A percentile compares a stretch with the other conserved stretches of the same genome.
Conservation (phyloP, 257 asterid species). For the Handroanthus guayacan region DNA sequence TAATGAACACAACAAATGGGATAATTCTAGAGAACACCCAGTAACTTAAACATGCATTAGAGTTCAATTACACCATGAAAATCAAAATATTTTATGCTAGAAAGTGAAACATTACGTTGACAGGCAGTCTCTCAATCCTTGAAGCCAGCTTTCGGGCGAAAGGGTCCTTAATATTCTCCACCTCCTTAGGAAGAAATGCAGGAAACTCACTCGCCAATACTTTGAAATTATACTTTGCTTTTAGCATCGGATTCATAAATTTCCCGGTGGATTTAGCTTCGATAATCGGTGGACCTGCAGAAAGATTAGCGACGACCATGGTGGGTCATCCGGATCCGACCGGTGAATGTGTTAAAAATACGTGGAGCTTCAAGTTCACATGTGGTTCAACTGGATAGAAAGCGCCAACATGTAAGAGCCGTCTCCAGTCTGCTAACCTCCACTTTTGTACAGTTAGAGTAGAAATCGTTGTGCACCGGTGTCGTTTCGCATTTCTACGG, state of each 20-base stretch:
- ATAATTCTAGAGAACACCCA: neutral
- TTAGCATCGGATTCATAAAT: slow-evolving; percentile 21
- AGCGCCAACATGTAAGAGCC: slow-evolving; percentile 9
- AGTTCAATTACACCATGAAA: slow-evolving; percentile 14
- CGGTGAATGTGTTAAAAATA: slow-evolving; percentile 5
- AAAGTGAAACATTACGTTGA: slow-evolving; percentile 47
- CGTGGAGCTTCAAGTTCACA: neutral
- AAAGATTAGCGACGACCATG: slow-evolving; percentile 43
- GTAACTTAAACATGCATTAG: slow-evolving; percentile 21
- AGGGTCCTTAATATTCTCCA: slow-evolving; percentile 63
- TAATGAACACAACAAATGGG: neutral
- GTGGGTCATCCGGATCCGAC: slow-evolving; percentile 34
- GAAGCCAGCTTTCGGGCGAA: slow-evolving; percentile 77
- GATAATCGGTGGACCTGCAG: slow-evolving; percentile 37
- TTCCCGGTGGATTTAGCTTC: slow-evolving; percentile 35
- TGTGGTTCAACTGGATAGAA: neutral
- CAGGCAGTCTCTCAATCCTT: slow-evolving; percentile 71
- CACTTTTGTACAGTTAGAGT: too few species aligned
- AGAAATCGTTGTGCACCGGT: too few species aligned
- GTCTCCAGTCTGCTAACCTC: neutral
- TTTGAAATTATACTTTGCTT: slow-evolving; percentile 33
- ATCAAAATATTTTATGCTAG: neutral
- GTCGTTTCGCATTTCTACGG: too few species aligned
- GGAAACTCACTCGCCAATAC: slow-evolving; percentile 54
- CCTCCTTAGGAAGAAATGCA: slow-evolving; percentile 50